Conservation (phyloP, 805 yeast species). For the Kazachstania taianensis region DNA sequence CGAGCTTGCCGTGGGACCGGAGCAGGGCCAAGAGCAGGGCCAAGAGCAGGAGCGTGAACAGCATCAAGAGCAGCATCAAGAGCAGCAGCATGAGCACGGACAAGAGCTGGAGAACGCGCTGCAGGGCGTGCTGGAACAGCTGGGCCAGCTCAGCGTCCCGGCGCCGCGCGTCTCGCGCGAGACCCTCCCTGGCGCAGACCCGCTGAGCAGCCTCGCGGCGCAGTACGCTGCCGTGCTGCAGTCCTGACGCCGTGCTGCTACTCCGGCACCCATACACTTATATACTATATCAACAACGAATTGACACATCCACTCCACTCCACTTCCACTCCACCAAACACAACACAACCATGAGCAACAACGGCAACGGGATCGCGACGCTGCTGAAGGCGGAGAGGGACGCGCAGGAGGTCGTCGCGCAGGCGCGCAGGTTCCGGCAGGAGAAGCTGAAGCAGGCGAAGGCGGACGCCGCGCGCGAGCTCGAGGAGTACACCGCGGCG, state of each 20-base stretch:
- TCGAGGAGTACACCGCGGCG: conserved; percentile 70
- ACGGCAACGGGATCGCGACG: conserved; percentile 30
- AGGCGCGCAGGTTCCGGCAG: conserved; percentile 74
- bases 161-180: background rate
- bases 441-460: conserved; percentile 88
- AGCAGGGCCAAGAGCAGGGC: no score
- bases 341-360: no score
- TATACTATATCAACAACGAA: no score
- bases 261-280: no score
- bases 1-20: no score
- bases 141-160: background rate
- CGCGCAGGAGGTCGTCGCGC: conserved; percentile 91
- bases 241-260: no score
- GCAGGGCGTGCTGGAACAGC: background rate
- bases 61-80: no score
- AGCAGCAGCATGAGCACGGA: no score
- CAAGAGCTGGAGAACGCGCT: background rate
- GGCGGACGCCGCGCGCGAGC: conserved; percentile 83
- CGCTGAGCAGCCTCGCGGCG: background rate
- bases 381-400: conserved; percentile 74
- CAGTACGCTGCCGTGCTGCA: background rate
- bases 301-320: no score
- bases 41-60: no score
- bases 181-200: background rate
- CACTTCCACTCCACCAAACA: no score